phyloP scores from a whole-genome alignment of 2,329 filamentous ascomycete species.

The Ophiostoma australiae region DNA sequence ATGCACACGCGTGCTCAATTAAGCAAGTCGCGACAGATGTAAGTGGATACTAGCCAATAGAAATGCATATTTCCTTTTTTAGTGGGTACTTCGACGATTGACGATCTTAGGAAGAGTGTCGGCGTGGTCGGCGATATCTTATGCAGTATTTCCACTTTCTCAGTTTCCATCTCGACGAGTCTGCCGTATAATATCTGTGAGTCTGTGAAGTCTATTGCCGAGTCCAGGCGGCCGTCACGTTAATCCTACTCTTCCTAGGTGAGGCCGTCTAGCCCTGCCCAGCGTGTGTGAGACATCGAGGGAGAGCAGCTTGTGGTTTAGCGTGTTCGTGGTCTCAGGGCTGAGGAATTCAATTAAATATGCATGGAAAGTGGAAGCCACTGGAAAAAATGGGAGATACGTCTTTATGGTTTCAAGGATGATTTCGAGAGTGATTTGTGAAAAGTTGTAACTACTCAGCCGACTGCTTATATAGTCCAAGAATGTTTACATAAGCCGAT shows the following conservation, averaged over 20 bases:
- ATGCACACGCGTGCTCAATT: conserved; percentile 24
- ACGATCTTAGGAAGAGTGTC: not conserved
- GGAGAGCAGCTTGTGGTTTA: not conserved
- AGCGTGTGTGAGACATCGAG: conserved; percentile 3
- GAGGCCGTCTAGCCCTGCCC: conserved; percentile 1
- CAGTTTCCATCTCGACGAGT: not conserved
- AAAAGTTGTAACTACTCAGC: no score
- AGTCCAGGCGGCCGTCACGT: not conserved
- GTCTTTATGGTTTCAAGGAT: not conserved
- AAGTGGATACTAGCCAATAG: conserved; percentile 11
- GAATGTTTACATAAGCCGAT: not conserved
- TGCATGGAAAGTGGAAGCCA: not conserved
- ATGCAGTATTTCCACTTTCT: not conserved
- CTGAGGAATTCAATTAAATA: conserved; percentile 7
- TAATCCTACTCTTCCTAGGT: not conserved
- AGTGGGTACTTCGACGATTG: not conserved
- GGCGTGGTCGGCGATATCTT: not conserved
- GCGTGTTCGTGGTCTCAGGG: conserved; percentile 3
- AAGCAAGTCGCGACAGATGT: conserved; percentile 24
- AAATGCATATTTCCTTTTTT: not conserved
- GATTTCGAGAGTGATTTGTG: no score
- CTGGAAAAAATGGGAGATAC: not conserved
- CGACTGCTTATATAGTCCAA: no score
- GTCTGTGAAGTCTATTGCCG: not conserved
- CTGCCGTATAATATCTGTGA: not conserved